Base-by-base conservation (phyloP, 352 stramenopile species). In the Phytopythium oedochilum region DNA sequence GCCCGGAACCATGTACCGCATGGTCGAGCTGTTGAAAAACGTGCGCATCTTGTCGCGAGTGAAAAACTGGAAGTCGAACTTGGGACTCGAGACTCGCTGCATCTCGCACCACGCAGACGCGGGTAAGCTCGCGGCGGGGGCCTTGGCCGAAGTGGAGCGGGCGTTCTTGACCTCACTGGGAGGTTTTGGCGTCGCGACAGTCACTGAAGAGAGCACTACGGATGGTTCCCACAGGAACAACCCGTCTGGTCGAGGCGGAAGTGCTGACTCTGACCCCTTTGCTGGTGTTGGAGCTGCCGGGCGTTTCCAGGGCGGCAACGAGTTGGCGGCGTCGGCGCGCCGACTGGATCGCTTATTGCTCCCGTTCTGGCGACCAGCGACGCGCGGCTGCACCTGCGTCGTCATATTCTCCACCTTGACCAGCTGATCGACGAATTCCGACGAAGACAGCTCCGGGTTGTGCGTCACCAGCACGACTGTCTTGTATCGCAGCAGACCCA, bases 391-490 rank as follows among this genome's bases (percentile, higher is more conserved):
- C 3, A 68, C 65, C 20, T 68, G 51, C 29, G 72, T 34, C 15
- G 54, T 69, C 44, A 74, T 59, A 2, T 70, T 63, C 39, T 74
- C 66, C 15, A 82, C 60, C 14, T 44, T 50, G 34, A 78, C 31
- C 8, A 75, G 44, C 20, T 71, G 71, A 34, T 85, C 71, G 36
- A 78, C 67, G 40, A 68, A 75, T 43, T 60, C 65, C 34, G 68
- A 85, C 2, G 58, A 60, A 35, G 74, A 74, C 15, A 86, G 59
- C 36, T 86, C 75, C 5, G 59, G 66, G 31, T 83, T 86, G 53
- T 86, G 75, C 10, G 75, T 86, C 38, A 75, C 64, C 38, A 86
- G 54, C 6, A 86, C 31, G 26, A 86, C 63, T 2, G 75, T 83
- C 53, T 83, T 86, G 42, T 75, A 63, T 18, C 63, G 65, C n/a